Evolutionary conservation across 208 protist species (phyloP).

Genomic region (Phytomonas serpens): DNA sequence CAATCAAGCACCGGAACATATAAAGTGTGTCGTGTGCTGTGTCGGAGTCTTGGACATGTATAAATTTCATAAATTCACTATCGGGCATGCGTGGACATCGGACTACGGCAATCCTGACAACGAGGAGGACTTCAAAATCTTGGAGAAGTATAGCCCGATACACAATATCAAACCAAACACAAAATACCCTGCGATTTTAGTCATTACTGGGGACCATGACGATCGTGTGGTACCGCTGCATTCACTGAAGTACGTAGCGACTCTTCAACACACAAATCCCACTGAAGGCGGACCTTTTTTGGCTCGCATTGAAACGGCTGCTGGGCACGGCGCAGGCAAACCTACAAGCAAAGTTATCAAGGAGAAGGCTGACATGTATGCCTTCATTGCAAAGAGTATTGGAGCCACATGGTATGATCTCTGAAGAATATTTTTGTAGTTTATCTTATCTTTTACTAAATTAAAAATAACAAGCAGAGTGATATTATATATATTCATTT

Average conservation of each 20-base stretch:
- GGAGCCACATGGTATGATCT: constrained; percentile 55
- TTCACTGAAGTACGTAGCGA: constrained; percentile 92
- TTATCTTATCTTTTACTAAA: constrained; percentile 9
- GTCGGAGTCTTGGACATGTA: constrained; percentile 94
- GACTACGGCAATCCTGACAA: constrained; percentile 92
- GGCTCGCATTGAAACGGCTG: constrained; percentile 72
- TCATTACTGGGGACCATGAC: constrained; percentile 93
- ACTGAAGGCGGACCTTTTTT: constrained; percentile 62
- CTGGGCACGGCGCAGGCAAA: constrained; percentile 91
- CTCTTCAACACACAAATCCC: constrained; percentile 87
- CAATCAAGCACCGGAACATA: constrained; percentile 87
- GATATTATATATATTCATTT: background rate
- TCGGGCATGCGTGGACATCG: constrained; percentile 90
- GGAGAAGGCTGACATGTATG: constrained; percentile 87
- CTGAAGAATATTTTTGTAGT: constrained; percentile 1
- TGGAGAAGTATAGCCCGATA: constrained; percentile 92
- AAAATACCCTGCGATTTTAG: constrained; percentile 88
- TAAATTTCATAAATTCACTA: constrained; percentile 95
- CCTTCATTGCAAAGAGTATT: constrained; percentile 86
- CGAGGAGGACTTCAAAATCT: constrained; percentile 85
- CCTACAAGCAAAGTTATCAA: constrained; percentile 83
- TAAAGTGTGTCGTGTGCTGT: constrained; percentile 77
- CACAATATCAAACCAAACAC: constrained; percentile 82
- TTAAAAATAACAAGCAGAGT: background rate
- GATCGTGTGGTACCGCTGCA: constrained; percentile 95